Conservation (phyloP, 2,329 filamentous ascomycete species). For the Penicillium expansum region DNA sequence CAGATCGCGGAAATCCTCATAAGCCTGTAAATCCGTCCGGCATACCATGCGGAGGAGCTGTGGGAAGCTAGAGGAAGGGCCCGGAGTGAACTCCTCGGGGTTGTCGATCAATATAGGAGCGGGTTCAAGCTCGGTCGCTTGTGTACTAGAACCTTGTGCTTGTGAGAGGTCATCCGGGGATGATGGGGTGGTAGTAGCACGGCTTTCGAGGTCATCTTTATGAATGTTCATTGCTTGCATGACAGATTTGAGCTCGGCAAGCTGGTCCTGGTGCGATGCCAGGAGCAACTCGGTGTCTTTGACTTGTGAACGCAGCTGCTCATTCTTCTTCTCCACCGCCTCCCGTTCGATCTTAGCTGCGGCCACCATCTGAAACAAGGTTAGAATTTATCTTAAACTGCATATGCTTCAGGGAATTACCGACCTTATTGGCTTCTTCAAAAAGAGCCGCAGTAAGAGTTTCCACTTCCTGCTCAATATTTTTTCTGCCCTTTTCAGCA, state of each 20-base stretch:
- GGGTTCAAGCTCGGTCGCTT: conserved; percentile 60
- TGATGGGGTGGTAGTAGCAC: conserved; percentile 69
- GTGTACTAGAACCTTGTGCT: conserved; percentile 54
- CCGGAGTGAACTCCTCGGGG: conserved; percentile 55
- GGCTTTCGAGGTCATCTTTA: conserved; percentile 67
- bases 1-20: conserved; percentile 79
- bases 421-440: conserved; percentile 86
- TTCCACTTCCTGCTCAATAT: conserved; percentile 89
- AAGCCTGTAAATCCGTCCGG: conserved; percentile 75
- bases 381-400: conserved; percentile 13
- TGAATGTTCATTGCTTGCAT: conserved; percentile 79
- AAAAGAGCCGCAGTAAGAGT: conserved; percentile 89
- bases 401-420: conserved; percentile 15
- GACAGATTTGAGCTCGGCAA: conserved; percentile 84
- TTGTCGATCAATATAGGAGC: conserved; percentile 50
- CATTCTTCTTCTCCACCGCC: conserved; percentile 75
- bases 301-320: conserved; percentile 80
- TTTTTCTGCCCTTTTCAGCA: conserved; percentile 75
- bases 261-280: conserved; percentile 86
- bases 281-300: conserved; percentile 82
- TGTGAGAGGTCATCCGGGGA: conserved; percentile 66
- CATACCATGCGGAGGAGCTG: conserved; percentile 81
- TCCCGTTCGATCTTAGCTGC: conserved; percentile 83
- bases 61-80: conserved; percentile 69
- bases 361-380: conserved; percentile 71